phyloP scores from a whole-genome alignment of 2,329 filamentous ascomycete species.

The Beauveria sp. region DNA sequence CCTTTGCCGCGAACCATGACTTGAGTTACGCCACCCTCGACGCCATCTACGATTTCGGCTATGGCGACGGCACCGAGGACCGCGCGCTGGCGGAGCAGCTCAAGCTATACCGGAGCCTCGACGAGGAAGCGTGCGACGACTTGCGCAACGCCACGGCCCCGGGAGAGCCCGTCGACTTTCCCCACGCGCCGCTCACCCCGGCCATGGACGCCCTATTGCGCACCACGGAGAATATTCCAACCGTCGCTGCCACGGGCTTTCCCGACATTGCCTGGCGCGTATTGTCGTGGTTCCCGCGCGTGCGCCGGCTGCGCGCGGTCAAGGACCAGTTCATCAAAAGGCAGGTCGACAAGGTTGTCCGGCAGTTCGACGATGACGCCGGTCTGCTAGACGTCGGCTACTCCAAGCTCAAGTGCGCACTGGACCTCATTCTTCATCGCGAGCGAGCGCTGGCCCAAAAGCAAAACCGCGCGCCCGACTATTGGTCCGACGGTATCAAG shows the following conservation, averaged over 20 bases:
- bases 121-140: background rate
- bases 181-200: background rate
- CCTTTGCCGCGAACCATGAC: conserved; percentile 19
- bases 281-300: background rate
- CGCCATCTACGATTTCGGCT: conserved; percentile 22
- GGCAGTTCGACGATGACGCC: background rate
- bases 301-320: background rate
- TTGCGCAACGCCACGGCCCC: background rate
- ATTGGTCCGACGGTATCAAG: conserved; percentile 4
- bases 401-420: conserved; percentile 1
- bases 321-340: background rate
- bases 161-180: background rate
- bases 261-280: background rate
- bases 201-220: conserved; percentile 1
- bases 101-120: background rate
- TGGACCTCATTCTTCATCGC: conserved; percentile 3
- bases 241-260: conserved; percentile 6
- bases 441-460: background rate
- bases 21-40: conserved; percentile 26
- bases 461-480: conserved; percentile 1
- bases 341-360: background rate
- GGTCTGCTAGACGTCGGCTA: background rate
- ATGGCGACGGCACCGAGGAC: conserved; percentile 17
- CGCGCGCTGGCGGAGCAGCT: background rate
- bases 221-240: background rate